Percentiles rank a stretch among this genome's conserved stretches.
Evolutionary conservation across 768 basidiomycete genomes (phyloP).

Genomic region (Lactarius deliciosus): DNA sequence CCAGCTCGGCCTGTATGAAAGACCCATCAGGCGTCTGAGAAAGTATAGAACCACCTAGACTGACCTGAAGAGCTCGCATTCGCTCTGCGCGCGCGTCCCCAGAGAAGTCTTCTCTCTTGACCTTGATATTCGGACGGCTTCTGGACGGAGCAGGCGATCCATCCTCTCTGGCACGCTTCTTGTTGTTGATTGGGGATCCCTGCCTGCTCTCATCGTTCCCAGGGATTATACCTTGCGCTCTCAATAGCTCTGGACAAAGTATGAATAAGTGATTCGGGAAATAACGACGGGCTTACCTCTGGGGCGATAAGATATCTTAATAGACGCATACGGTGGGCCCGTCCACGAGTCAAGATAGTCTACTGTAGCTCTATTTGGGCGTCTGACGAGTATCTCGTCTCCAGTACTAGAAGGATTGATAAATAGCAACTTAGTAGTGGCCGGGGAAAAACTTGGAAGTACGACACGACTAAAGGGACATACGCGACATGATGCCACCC

Average conservation of each 20-base stretch:
- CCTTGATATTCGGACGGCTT: neutral
- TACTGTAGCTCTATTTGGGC: neutral
- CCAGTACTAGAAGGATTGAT: conserved; percentile 10
- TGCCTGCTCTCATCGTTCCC: neutral
- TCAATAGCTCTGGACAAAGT: conserved; percentile 13
- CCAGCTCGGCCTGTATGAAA: conserved; percentile 13
- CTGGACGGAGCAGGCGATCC: conserved; percentile 8
- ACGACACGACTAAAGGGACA: neutral
- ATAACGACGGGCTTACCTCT: conserved; percentile 1
- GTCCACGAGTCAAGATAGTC: conserved; percentile 5
- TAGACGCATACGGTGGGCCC: neutral
- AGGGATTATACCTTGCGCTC: conserved; percentile 17
- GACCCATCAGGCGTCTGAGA: neutral
- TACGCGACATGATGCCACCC: conserved; percentile 26
- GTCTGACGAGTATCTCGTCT: conserved; percentile 1
- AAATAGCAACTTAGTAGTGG: neutral
- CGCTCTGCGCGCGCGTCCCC: conserved; percentile 1
- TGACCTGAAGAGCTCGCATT: conserved; percentile 21
- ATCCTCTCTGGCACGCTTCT: conserved; percentile 16
- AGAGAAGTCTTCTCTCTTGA: conserved; percentile 8
- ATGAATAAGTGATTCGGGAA: neutral
- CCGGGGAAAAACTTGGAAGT: neutral
- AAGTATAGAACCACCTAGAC: neutral
- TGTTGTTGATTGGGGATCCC: neutral
- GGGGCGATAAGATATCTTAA: conserved; percentile 24